These are phyloP conservation scores for Tricholoma furcatifolium DNA, from an alignment of 768 basidiomycete genomes.

Conservation along the genomic window DNA sequence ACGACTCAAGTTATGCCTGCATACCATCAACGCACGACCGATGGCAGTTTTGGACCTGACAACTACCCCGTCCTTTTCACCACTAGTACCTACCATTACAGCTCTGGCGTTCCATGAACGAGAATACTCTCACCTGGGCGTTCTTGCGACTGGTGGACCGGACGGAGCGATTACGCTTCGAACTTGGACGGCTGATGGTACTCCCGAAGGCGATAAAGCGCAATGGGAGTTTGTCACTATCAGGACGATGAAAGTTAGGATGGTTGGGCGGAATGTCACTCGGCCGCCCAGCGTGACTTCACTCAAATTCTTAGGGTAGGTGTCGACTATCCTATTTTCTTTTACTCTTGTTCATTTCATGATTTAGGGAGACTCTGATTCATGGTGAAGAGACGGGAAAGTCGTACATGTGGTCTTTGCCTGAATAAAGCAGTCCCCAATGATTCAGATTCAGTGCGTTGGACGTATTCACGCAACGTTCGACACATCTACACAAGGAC, in stretches of 20 bases:
- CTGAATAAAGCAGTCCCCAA: slow-evolving; percentile 12
- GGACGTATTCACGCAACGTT: too few relatives aligned
- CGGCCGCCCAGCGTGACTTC: slow-evolving; percentile 64
- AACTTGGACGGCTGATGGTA: slow-evolving; percentile 81
- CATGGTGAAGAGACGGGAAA: slow-evolving; percentile 29
- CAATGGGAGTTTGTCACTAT: slow-evolving; percentile 75
- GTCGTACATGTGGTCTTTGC: slow-evolving; percentile 23
- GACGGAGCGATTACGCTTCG: slow-evolving; percentile 79
- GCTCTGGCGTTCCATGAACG: slow-evolving; percentile 87
- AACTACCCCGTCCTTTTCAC: slow-evolving; percentile 38
- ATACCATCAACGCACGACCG: slow-evolving; percentile 83
- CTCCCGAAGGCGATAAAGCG: slow-evolving; percentile 63
- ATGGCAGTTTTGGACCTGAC: slow-evolving; percentile 71
- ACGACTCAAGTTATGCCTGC: slow-evolving; percentile 62
- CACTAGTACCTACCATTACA: slow-evolving; percentile 57
- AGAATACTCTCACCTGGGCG: slow-evolving; percentile 75
- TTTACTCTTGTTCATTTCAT: neutral
- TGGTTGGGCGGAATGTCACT: slow-evolving; percentile 32
- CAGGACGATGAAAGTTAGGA: slow-evolving; percentile 61
- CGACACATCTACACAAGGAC: too few relatives aligned
- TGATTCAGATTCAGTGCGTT: too few relatives aligned
- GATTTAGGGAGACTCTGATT: slow-evolving; percentile 19
- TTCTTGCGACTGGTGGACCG: slow-evolving; percentile 77
- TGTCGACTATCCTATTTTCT: slow-evolving; percentile 9
- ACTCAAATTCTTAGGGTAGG: slow-evolving; percentile 80